Evolutionary conservation across 2,329 filamentous ascomycete species (phyloP).

Genomic region (Xylaria sp.): DNA sequence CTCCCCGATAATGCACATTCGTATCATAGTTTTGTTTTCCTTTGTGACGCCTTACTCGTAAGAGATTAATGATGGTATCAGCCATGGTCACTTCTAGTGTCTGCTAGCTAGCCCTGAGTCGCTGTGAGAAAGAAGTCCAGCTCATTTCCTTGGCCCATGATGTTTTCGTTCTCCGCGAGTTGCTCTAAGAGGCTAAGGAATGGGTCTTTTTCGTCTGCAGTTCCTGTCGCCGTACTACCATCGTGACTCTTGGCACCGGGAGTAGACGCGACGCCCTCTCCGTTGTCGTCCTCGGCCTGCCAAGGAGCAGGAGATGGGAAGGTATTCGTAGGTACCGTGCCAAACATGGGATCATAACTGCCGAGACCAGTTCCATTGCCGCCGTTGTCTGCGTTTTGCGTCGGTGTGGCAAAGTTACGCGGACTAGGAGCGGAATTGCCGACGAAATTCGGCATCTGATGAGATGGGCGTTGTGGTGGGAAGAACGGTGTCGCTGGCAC

Average conservation of each 20-base stretch:
- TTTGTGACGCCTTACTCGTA: neutral
- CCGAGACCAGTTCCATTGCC: slow-evolving; percentile 40
- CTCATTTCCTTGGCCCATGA: slow-evolving; percentile 71
- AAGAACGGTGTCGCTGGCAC: slow-evolving; percentile 47
- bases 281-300: slow-evolving; percentile 46
- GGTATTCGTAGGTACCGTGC: slow-evolving; percentile 57
- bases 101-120: slow-evolving; percentile 35
- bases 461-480: slow-evolving; percentile 35
- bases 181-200: slow-evolving; percentile 82
- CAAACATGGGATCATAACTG: slow-evolving; percentile 65
- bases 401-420: slow-evolving; percentile 49
- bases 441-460: slow-evolving; percentile 42
- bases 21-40: neutral
- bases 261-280: slow-evolving; percentile 39
- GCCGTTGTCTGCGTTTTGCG: slow-evolving; percentile 40
- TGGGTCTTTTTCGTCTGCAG: slow-evolving; percentile 75
- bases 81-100: neutral
- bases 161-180: slow-evolving; percentile 79
- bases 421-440: slow-evolving; percentile 49
- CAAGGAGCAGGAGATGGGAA: slow-evolving; percentile 60
- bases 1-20: slow-evolving; percentile 21
- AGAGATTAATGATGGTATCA: slow-evolving; percentile 3
- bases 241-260: slow-evolving; percentile 57
- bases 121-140: slow-evolving; percentile 74
- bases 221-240: slow-evolving; percentile 54